Evolutionary conservation across 768 basidiomycete species (phyloP), one percentile per base, ranked within the genome.

Genomic region (Lactifluus piperatus): DNA sequence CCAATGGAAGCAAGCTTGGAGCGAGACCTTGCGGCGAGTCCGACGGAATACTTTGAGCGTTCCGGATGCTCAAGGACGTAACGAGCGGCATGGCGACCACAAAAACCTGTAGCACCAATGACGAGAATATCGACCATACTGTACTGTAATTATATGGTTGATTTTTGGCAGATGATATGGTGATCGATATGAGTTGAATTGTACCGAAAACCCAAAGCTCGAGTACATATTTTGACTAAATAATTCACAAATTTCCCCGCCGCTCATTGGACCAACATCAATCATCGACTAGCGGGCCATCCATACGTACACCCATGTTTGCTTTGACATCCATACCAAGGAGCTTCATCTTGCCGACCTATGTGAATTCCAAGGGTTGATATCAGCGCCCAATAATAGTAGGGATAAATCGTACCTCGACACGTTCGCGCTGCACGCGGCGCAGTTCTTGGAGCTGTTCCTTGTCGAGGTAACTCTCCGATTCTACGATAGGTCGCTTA

Each of bases 271-370:
- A 18, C 8, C 41, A 43, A 43, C 5, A 46, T 71, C 64, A 70
- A 24, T 67, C 81, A 26, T 85, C 83, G 63, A 85, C 81, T 72
- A 76, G 69, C 8, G 76, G 77, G 18, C 83, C 84, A 64, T 93
- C 91, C 91, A 93, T 93, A 51, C 91, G 76, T 44, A 93, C 89
- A 44, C 91, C 91, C 79, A 91, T 83, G 65, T 77, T 91, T 68
- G 85, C 81, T 66, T 87, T 89, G 55, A 93, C 77, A 18, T 92
- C 89, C 86, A 93, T 88, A 1, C 91, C 91, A n/a, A 93, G 71
- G 30, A 84, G 74, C 68, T 91, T 91, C 87, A 90, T 89, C 70
- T 86, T 88, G 18, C 85, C 83, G 47, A 82, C 84, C 86, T 90
- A 59, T 24, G 9, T n/a, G 14, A 14, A 24, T 41, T 53, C 18